These are phyloP conservation scores for Myrica gale DNA, from an alignment of 306 rosid genomes.

Conservation along the genomic window DNA sequence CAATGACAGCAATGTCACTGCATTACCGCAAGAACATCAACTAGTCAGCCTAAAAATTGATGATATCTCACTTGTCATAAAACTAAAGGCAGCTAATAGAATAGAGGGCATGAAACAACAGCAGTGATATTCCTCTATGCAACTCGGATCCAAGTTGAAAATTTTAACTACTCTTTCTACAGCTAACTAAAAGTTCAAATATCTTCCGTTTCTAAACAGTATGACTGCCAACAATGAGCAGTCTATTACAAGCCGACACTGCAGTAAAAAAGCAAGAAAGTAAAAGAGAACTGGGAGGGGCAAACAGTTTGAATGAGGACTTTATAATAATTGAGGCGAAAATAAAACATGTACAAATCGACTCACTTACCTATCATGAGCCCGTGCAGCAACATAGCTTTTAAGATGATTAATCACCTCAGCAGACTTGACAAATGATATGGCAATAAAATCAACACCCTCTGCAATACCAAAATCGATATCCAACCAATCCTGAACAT, in stretches of 20 bases:
- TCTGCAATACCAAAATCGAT: slow-evolving; percentile 96
- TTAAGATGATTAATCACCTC: slow-evolving; percentile 97
- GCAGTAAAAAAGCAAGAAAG: neutral
- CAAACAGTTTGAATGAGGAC: neutral
- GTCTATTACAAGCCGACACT: neutral
- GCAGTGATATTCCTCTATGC: neutral
- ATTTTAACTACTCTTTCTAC: neutral
- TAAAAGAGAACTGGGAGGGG: neutral
- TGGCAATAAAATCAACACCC: slow-evolving; percentile 92
- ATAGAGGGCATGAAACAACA: neutral
- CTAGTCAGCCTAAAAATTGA: slow-evolving; percentile 12
- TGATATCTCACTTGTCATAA: slow-evolving; percentile 8
- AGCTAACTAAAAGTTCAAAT: neutral
- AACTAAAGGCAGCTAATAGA: slow-evolving; percentile 8
- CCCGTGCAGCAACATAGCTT: slow-evolving; percentile 93
- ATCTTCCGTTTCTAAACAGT: neutral
- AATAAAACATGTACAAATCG: neutral
- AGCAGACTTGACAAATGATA: slow-evolving; percentile 97
- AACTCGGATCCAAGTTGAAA: neutral
- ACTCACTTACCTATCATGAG: slow-evolving; percentile 61
- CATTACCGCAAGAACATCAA: slow-evolving; percentile 26
- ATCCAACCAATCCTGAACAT: slow-evolving; percentile 93
- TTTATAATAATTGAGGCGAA: neutral
- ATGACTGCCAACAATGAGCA: neutral
- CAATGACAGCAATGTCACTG: slow-evolving; percentile 82